These are phyloP conservation scores for Prunus padus DNA, from an alignment of 306 rosid species.

Conservation along the genomic window DNA sequence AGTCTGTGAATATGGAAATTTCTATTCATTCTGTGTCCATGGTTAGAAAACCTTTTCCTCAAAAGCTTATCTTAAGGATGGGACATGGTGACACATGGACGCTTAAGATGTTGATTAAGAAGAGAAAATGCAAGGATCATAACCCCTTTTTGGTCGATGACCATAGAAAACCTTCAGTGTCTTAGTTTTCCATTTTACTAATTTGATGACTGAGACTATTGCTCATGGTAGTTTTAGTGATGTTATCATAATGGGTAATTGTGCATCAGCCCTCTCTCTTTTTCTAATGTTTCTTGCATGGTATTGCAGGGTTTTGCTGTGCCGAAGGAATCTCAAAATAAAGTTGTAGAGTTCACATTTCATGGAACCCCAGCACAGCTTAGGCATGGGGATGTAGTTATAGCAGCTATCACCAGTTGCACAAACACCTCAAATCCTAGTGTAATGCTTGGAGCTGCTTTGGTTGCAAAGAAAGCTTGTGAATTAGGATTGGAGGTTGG, in stretches of 20 bases:
- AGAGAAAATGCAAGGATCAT: neutral
- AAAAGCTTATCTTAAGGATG: neutral
- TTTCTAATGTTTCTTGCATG: conserved; percentile 36
- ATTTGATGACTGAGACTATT: neutral
- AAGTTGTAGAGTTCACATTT: conserved; percentile 65
- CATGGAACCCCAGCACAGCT: conserved; percentile 72
- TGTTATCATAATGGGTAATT: neutral
- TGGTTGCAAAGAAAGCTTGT: conserved; percentile 98
- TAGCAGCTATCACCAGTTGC: conserved; percentile 99
- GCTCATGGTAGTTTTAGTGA: neutral
- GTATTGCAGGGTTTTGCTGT: conserved; percentile 83
- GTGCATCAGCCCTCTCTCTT: neutral
- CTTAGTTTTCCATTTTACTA: neutral
- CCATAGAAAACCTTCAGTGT: neutral
- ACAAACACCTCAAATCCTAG: conserved; percentile 99
- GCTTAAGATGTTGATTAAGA: neutral
- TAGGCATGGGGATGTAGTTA: conserved; percentile 92
- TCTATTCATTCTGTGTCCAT: neutral
- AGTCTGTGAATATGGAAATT: neutral
- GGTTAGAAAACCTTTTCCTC: too few species aligned
- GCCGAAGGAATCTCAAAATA: conserved; percentile 69
- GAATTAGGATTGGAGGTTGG: conserved; percentile 93
- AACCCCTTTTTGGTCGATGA: neutral
- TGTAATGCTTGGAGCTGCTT: conserved; percentile 98
- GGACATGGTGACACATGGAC: neutral